A percentile compares a stretch with the other conserved stretches of the same genome.
Conservation (phyloP, 2,329 filamentous ascomycete genomes). For the Aspergillus fructus region DNA sequence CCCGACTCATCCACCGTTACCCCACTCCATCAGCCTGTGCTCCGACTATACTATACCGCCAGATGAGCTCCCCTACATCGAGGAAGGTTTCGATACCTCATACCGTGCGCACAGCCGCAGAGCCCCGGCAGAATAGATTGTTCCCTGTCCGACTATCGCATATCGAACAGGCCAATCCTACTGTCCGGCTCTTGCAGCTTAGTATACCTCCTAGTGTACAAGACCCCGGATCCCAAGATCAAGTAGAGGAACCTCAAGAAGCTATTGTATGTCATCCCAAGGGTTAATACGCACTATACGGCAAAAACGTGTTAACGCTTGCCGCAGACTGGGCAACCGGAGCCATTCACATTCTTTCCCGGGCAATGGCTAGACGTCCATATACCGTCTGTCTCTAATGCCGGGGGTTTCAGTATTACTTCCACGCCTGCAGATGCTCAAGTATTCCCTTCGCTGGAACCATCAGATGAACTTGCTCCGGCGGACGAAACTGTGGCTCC, state of each 20-base stretch:
- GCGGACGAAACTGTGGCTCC: conserved; percentile 22
- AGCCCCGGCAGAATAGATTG: conserved; percentile 67
- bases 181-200: conserved; percentile 68
- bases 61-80: conserved; percentile 27
- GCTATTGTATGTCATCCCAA: conserved; percentile 47
- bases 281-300: neutral
- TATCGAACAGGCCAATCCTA: conserved; percentile 65
- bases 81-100: conserved; percentile 52
- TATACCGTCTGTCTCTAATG: conserved; percentile 65
- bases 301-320: neutral
- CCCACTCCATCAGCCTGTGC: conserved; percentile 6
- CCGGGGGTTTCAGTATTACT: conserved; percentile 86
- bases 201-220: conserved; percentile 50
- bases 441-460: conserved; percentile 28
- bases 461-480: conserved; percentile 16
- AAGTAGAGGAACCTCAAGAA: conserved; percentile 25
- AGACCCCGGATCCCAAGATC: conserved; percentile 21
- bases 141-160: conserved; percentile 61
- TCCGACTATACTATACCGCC: neutral
- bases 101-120: conserved; percentile 69
- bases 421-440: conserved; percentile 64
- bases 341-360: conserved; percentile 63
- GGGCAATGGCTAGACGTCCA: conserved; percentile 89
- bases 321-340: conserved; percentile 24
- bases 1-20: conserved; percentile 2